These are phyloP conservation scores for Scheffersomyces illinoinensis DNA, from an alignment of 1,139 yeast species.

Conservation along the genomic window DNA sequence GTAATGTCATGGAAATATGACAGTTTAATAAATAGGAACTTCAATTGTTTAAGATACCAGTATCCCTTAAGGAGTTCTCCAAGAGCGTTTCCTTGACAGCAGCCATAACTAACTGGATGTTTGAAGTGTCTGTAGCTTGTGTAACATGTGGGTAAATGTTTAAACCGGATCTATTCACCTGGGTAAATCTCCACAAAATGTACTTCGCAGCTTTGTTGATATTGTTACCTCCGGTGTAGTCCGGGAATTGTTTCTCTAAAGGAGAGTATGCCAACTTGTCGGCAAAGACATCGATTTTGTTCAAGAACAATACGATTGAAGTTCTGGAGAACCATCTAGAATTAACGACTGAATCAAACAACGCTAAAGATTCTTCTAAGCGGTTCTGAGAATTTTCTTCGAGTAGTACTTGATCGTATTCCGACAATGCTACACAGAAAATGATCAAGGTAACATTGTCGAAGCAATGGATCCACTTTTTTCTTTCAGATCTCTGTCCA, in stretches of 20 bases:
- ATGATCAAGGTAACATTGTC: slow-evolving; percentile 88
- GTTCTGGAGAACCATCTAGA: slow-evolving; percentile 93
- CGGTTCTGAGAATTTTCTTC: slow-evolving; percentile 83
- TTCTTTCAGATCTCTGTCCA: slow-evolving; percentile 90
- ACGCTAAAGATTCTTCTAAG: slow-evolving; percentile 78
- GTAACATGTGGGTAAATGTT: slow-evolving; percentile 89
- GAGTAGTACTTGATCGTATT: slow-evolving; percentile 81
- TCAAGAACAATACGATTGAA: slow-evolving; percentile 79
- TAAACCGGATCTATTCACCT: slow-evolving; percentile 78
- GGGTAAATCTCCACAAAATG: slow-evolving; percentile 87
- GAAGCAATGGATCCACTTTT: slow-evolving; percentile 94
- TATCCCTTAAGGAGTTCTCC: slow-evolving; percentile 80
- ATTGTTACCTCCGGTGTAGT: slow-evolving; percentile 85
- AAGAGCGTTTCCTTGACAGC: slow-evolving; percentile 88
- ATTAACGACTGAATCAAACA: slow-evolving; percentile 88
- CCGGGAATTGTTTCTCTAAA: slow-evolving; percentile 81
- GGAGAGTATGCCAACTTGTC: slow-evolving; percentile 84
- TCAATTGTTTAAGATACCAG: slow-evolving; percentile 61
- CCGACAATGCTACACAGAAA: slow-evolving; percentile 87
- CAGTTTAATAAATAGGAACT: neutral
- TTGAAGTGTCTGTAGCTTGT: slow-evolving; percentile 92
- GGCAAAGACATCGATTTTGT: slow-evolving; percentile 87
- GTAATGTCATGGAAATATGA: neutral
- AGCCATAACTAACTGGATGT: slow-evolving; percentile 84
- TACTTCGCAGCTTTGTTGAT: slow-evolving; percentile 93